A percentile compares a stretch with the other conserved stretches of the same genome.
phyloP scores from a whole-genome alignment of 2,329 filamentous ascomycete genomes.

The Penicillium sp. region DNA sequence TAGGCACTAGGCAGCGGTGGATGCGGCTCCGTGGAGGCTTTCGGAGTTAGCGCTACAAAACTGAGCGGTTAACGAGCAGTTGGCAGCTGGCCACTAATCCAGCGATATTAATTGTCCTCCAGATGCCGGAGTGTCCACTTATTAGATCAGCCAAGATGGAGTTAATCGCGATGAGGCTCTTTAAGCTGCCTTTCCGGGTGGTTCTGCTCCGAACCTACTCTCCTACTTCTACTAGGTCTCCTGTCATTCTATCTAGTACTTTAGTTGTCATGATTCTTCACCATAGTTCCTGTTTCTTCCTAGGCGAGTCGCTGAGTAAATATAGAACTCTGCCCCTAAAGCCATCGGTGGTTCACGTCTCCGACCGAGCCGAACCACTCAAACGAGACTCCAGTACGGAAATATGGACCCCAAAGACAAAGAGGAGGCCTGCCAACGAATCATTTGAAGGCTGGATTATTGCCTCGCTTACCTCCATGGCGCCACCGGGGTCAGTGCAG shows the following conservation, averaged over 20 bases:
- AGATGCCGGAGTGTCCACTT: background rate
- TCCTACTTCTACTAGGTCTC: background rate
- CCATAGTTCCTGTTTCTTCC: too few species aligned
- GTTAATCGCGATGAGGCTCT: background rate
- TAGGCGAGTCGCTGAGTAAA: conserved; percentile 6
- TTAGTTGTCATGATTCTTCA: too few species aligned
- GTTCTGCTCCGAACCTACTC: background rate
- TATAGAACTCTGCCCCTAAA: conserved; percentile 12
- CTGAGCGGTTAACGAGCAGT: too few species aligned
- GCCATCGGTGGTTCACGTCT: conserved; percentile 4
- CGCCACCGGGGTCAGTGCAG: background rate
- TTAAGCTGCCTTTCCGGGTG: background rate
- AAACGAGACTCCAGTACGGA: background rate
- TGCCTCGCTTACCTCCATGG: background rate
- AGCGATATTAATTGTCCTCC: background rate
- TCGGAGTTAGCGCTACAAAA: too few species aligned
- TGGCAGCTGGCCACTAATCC: too few species aligned
- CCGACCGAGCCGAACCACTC: conserved; percentile 6
- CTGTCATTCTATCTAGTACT: too few species aligned
- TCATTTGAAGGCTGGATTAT: background rate
- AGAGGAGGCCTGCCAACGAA: background rate
- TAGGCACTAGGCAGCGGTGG: background rate
- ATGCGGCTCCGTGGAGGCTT: background rate
- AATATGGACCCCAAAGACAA: conserved; percentile 15
- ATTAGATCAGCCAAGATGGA: background rate